Base-by-base conservation (phyloP, 108 stramenopile genomes). In the Cyclotella atomus region DNA sequence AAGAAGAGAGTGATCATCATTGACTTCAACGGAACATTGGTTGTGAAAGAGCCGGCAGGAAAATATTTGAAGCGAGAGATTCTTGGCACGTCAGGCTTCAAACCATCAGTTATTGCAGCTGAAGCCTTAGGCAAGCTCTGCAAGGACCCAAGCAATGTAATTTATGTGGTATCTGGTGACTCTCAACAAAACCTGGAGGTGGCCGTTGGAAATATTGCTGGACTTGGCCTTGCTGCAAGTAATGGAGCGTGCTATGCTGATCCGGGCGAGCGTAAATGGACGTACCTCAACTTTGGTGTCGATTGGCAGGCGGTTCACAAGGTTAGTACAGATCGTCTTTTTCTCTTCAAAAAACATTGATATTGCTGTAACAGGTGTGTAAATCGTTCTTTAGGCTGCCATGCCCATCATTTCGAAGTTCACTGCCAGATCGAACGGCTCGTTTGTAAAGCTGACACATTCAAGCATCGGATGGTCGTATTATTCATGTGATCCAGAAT, bases 401-500 rank as follows among this genome's bases (percentile, higher is more conserved):
- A 74, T 97, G 32, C 98, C 98, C 0, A 94, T 98, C 59, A 76
- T 98, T 53, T 83, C 93, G 38, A 95, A 96, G 71, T 97, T 91
- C 85, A 97, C 98, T 17, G 96, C 96, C 20, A 78, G 96, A 43
- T 92, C 96, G 43, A 97, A 96, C 79, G 96, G 94, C 43, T 95
- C 95, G 1, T 91, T 91, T 57, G 94, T 94, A 15, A 95, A 93
- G 53, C 74, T 95, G 23, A 95, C 89, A n/a, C 84, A 95, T 30
- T 93, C 91, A 35, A 95, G 96, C 44, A 91, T 98, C 45, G 94
- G 96, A 20, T 99, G 98, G 98, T 92, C 93, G 27, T 99, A 98
- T 76, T 98, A 97, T 83, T 89, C 95, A 2, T 96, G 97, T 29
- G 99, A 99, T 84, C 99, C 99, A 1, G 99, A 99, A 64, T 99